Base-by-base conservation (phyloP, 148 eudicot genomes). In the Vaccinium myrtillus region DNA sequence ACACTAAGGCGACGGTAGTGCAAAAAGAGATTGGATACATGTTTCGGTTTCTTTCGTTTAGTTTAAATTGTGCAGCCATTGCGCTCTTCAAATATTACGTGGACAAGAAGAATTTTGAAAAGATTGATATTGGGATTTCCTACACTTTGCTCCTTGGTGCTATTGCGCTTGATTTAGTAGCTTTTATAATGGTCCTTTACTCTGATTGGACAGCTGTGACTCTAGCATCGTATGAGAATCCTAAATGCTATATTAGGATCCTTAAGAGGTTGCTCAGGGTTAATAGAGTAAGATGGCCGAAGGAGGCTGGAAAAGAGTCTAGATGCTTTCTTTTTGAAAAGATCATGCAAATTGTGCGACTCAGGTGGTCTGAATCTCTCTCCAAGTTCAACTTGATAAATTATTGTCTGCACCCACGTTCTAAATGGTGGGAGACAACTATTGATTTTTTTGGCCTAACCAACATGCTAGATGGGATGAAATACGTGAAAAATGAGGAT, bases 1-100 rank as follows among this genome's bases (percentile, higher is more conserved):
- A 80, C 81, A 92, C 94, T 8, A 92, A 92, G 85, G 65, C 86
- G 3, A 54, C 78, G 14, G 86, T 90, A 21, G 82, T 91, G 36
- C 87, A 87, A 48, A n/a, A 63, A 14, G 11, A 4, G 7, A 12
- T 25, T 1, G 94, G 92, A 27, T 86, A 82, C 11, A 8, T 82
- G 4, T n/a, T 78, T 12, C 86, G 89, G 11, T 27, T 69, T 61
- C 19, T 89, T 55, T 89, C 88, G 27, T 83, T 84, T 10, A 5
- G 49, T n/a, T 78, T 63, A 0, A 81, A 65, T 48, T 48, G 85
- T 39, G 80, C 77, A 13, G 43, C 92, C 56, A 49, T 87, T 53
- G 76, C 77, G 0, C 48, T 88, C 23, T 90, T 90, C 84, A 43
- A 5, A 43, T 59, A 12, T 51, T 4, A 16, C 1, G 25, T 43